Percentiles rank a stretch among this genome's conserved stretches.
Evolutionary conservation across 371 early-diverging fungal species (phyloP).

Genomic region (Actinomucor elegans): DNA sequence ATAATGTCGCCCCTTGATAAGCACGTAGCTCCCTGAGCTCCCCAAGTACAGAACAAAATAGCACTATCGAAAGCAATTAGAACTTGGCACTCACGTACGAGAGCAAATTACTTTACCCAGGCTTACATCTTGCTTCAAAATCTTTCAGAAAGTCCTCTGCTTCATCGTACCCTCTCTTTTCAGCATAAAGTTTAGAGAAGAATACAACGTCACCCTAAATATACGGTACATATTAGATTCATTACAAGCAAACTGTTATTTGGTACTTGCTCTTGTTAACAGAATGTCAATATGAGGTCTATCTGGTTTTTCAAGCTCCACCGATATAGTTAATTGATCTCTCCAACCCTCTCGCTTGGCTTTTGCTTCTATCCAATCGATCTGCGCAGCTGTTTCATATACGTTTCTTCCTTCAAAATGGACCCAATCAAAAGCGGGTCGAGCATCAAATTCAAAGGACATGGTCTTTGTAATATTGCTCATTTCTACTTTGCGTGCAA

Average conservation of each 20-base stretch:
- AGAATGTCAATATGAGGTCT: slow-evolving; percentile 56
- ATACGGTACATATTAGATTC: background rate
- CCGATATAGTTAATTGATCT: slow-evolving; percentile 54
- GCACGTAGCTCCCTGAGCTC: slow-evolving; percentile 55
- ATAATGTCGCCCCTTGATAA: slow-evolving; percentile 33
- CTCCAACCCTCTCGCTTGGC: slow-evolving; percentile 45
- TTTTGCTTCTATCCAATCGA: slow-evolving; percentile 53
- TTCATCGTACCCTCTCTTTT: slow-evolving; percentile 54
- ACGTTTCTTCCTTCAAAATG: slow-evolving; percentile 74
- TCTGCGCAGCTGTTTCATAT: slow-evolving; percentile 51
- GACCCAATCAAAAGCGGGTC: slow-evolving; percentile 45
- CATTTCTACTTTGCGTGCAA: slow-evolving; percentile 35
- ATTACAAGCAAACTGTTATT: too few species aligned
- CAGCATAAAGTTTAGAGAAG: slow-evolving; percentile 68
- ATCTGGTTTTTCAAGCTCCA: slow-evolving; percentile 71
- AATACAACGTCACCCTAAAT: slow-evolving; percentile 66
- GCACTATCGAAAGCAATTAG: too few species aligned
- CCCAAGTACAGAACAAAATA: slow-evolving; percentile 63
- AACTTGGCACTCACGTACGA: too few species aligned
- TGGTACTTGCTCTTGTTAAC: slow-evolving; percentile 36
- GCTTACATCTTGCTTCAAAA: slow-evolving; percentile 11
- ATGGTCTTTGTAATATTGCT: slow-evolving; percentile 14
- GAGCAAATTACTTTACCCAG: slow-evolving; percentile 14
- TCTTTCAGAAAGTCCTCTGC: slow-evolving; percentile 10
- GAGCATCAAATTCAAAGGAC: slow-evolving; percentile 13